phyloP scores from a whole-genome alignment of 768 basidiomycete genomes.

The Amanita subjunquillea region DNA sequence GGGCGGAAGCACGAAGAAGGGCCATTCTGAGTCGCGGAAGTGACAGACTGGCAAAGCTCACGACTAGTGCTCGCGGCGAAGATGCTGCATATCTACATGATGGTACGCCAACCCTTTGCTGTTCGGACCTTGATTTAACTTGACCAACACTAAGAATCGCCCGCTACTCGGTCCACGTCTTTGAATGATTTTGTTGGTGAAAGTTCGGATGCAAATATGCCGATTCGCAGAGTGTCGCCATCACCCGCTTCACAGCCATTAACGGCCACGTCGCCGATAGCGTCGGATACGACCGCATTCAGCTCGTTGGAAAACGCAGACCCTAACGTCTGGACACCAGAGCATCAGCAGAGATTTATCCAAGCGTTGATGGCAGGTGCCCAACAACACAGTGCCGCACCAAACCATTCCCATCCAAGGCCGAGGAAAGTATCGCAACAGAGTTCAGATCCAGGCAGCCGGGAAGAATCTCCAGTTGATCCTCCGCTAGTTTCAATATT shows the following conservation, averaged over 20 bases:
- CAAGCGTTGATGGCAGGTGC: conserved; percentile 44
- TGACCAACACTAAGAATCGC: conserved; percentile 21
- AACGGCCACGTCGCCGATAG: conserved; percentile 7
- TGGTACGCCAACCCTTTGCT: conserved; percentile 24
- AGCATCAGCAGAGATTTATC: conserved; percentile 62
- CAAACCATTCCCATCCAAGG: conserved; percentile 2
- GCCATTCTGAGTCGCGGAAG: conserved; percentile 65
- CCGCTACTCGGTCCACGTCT: conserved; percentile 20
- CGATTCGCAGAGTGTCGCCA: conserved; percentile 16
- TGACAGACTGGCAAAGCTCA: conserved; percentile 72
- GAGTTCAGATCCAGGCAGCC: neutral
- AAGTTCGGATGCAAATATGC: conserved; percentile 21
- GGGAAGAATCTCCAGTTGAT: conserved; percentile 17
- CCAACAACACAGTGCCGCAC: conserved; percentile 7
- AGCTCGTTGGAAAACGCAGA: conserved; percentile 21
- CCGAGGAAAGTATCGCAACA: neutral
- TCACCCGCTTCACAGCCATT: conserved; percentile 16
- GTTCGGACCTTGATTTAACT: neutral
- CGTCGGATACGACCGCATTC: conserved; percentile 12
- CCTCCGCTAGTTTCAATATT: conserved; percentile 41
- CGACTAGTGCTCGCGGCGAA: conserved; percentile 62
- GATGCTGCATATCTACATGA: conserved; percentile 48
- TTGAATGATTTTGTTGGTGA: conserved; percentile 34
- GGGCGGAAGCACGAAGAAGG: conserved; percentile 69
- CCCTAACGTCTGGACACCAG: conserved; percentile 53